Evolutionary conservation across 1,139 yeast genomes (phyloP), one percentile per base, ranked within the genome.

Genomic region (Yamadazyma spencermartinsiae): DNA sequence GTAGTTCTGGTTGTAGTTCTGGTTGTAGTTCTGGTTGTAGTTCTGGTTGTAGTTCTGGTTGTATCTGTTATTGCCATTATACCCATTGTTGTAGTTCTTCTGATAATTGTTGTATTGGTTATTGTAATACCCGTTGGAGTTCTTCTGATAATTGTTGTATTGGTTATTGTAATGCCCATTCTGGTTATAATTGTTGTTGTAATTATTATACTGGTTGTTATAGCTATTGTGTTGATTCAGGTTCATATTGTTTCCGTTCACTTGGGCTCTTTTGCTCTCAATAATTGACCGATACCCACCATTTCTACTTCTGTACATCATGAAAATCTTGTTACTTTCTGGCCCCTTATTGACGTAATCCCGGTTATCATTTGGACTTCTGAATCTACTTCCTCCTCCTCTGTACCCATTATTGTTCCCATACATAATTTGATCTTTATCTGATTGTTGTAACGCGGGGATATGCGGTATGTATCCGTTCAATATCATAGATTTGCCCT

Each of bases 401-500:
- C 52, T 45, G 16, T 28, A 28, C 3, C 31, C 31, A 17, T 61
- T 59, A 38, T 59, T 50, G 42, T 56, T 50, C 2, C 69, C 65
- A 48, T 79, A 78, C 34, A 71, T 52, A 19, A 88, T 68, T n/a
- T 75, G 68, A 43, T 82, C 86, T 38, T 73, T 75, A 56, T 89
- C 96, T 40, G 83, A 84, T 33, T 74, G 79, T 3, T 80, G 79
- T 35, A 90, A 68, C 2, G 82, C 82, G 10, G 74, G 72, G 15
- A 65, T 63, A 43, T 81, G 82, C 2, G 88, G 74, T 43, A 82
- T 79, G 51, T 72, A 86, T 0, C 98, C 98, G 38, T 82, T 86
- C 44, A 92, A 63, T 18, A 92, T 67, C 86, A 92, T 86, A 2
- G 95, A 84, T 57, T 92, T 92, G 38, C 86, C 85, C 4, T 52